Evolutionary conservation across 2,329 filamentous ascomycete species (phyloP).

Genomic region (Fusarium coffeatum): DNA sequence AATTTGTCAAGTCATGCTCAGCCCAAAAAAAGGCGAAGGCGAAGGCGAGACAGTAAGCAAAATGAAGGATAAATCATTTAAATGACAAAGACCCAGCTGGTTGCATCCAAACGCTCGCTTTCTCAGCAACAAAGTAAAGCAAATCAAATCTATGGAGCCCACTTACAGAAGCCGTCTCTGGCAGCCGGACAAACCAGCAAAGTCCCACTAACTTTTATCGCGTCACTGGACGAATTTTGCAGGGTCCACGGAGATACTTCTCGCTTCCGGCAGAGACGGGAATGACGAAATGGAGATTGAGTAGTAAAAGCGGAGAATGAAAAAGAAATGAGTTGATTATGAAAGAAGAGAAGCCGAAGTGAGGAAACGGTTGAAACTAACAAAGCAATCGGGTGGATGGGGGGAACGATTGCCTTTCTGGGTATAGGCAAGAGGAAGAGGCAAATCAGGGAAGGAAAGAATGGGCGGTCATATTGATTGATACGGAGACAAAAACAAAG

Average conservation of each 20-base stretch:
- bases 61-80: constrained; percentile 1
- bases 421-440: constrained; percentile 21
- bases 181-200: constrained; percentile 12
- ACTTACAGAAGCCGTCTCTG: constrained; percentile 24
- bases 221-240: constrained; percentile 24
- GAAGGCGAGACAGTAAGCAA: neutral
- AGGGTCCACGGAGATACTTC: constrained; percentile 40
- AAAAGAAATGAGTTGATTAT: constrained; percentile 11
- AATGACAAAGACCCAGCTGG: constrained; percentile 14
- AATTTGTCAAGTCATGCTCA: constrained; percentile 28
- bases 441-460: constrained; percentile 23
- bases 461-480: constrained; percentile 3
- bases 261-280: constrained; percentile 26
- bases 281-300: constrained; percentile 33
- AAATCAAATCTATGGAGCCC: constrained; percentile 3
- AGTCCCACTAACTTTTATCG: constrained; percentile 37
- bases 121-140: constrained; percentile 4
- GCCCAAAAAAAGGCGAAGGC: constrained; percentile 28
- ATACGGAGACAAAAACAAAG: constrained; percentile 13
- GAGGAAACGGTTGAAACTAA: constrained; percentile 14
- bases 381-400: neutral
- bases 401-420: constrained; percentile 9
- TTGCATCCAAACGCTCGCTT: constrained; percentile 16
- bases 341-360: constrained; percentile 17
- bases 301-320: constrained; percentile 29